Evolutionary conservation across 1,139 yeast genomes (phyloP), one percentile per base, ranked within the genome.

Genomic region (Taphrina betulina): DNA sequence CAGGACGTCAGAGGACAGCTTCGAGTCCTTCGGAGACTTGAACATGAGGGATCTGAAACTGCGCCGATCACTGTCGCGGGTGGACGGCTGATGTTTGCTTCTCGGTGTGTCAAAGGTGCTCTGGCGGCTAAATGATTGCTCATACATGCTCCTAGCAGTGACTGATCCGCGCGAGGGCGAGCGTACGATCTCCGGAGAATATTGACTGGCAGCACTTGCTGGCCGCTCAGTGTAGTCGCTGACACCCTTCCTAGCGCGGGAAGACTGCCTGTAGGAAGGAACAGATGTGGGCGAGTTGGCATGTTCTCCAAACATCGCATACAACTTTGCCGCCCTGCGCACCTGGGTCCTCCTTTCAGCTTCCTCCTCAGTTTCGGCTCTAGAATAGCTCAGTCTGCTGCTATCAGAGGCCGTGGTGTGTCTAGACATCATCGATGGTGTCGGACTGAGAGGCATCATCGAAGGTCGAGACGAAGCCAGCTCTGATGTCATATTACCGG

Each of bases 271-370:
- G 28, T 41, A 41, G 2, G 45, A 26, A 17, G 45, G 45, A 5
- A 41, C 35, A 14, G 33, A 14, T 10, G 35, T 16, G 4, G 48
- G 26, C 4, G 38, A 31, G 26, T 43, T 37, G 17, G 54, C 34
- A 14, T 50, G 43, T n/a, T 50, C 54, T 4, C 54, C 54, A 50
- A 50, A 50, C 54, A 50, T 50, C 26, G 54, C 54, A 24, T 50
- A 50, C 24, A 50, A 23, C 29, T 50, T 50, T 4, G 54, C 54
- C 12, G 54, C 54, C 23, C 54, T 41, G 5, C 54, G 54, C 4
- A 31, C 34, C 26, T 50, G 54, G 20, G 46, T 23, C 14, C 54
- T 19, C 19, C 54, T 34, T 17, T 38, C 46, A 16, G 28, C 29
- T 10, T 31, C 54, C 26, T 41, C 54, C 23, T 50, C 54, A 19